Evolutionary conservation across 768 basidiomycete genomes (phyloP).

Genomic region (Mycena venus): DNA sequence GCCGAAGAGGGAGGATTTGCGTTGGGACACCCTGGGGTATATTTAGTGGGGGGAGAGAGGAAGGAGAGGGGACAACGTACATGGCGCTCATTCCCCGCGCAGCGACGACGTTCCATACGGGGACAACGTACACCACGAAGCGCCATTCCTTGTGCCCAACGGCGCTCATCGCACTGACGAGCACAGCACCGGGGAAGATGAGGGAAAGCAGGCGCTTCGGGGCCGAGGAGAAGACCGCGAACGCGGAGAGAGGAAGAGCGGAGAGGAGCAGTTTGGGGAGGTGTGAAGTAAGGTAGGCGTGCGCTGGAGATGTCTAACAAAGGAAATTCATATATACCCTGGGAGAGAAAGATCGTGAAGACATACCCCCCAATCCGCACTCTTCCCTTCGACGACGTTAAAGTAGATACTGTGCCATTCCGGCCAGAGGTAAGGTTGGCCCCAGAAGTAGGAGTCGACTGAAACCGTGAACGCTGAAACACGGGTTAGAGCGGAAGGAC

Average conservation of each 20-base stretch:
- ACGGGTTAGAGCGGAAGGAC: background rate
- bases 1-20: conserved; percentile 63
- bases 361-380: conserved; percentile 93
- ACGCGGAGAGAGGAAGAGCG: conserved; percentile 68
- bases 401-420: conserved; percentile 85
- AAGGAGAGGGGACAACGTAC: conserved; percentile 69
- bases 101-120: conserved; percentile 84
- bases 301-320: conserved; percentile 74
- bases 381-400: conserved; percentile 90
- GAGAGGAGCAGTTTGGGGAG: conserved; percentile 86
- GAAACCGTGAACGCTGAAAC: conserved; percentile 68
- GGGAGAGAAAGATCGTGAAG: background rate
- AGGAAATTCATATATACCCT: background rate
- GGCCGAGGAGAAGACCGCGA: conserved; percentile 64
- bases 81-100: conserved; percentile 74
- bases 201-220: conserved; percentile 63
- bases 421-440: conserved; percentile 82
- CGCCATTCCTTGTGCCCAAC: conserved; percentile 98
- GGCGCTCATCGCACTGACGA: conserved; percentile 75
- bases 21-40: conserved; percentile 55
- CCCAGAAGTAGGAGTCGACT: conserved; percentile 93
- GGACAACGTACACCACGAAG: conserved; percentile 91
- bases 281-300: conserved; percentile 73
- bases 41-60: background rate
- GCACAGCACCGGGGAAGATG: conserved; percentile 60